Base-by-base conservation (phyloP, 192 early-diverging fungal genomes). In the Backusella psychrophila region DNA sequence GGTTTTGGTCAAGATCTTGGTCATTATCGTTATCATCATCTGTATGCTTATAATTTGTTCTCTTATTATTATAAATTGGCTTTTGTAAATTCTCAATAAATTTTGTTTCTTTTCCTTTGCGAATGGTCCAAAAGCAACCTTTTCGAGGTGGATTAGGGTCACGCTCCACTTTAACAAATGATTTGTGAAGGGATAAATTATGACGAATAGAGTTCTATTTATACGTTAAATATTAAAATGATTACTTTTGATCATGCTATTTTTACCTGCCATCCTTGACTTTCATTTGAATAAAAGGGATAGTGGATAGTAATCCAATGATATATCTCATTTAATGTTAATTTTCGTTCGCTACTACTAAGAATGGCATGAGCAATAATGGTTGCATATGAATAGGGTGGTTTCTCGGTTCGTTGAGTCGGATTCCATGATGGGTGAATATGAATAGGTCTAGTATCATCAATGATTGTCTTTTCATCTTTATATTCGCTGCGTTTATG, bases 161-260 rank as follows among this genome's bases (percentile, higher is more conserved):
- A 2, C 95, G 88, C 2, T 93, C 89, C 26, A 95, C 82, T 73
- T 93, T 91, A 21, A 87, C 82, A 75, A 97, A 97, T 23, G 85
- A 87, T 72, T 90, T 90, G 78, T 96, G 96, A 19, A 96, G 87
- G 12, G 93, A 94, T 26, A 97, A 85, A 76, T 95, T 95, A 79
- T 97, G 95, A 11, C 96, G 86, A 67, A 97, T 91, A 5, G 95
- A 96, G 83, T 96, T 97, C 89, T 95, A 80, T 85, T 84, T 85
- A 34, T 75, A 80, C 74, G 15, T 80, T 29, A 12, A 39, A 15
- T 23, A 36, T 12, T 23, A 26, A 5, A 41, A 70, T 70, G 38
- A 46, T 38, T 71, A 72, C 29, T 31, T 31, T 72, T 12, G 49
- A 66, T 36, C 74, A 59, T 59, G 21, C n/a, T 19, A 21, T 42